phyloP scores from a whole-genome alignment of 1,139 yeast species.

The Protomyces pachydermus region DNA sequence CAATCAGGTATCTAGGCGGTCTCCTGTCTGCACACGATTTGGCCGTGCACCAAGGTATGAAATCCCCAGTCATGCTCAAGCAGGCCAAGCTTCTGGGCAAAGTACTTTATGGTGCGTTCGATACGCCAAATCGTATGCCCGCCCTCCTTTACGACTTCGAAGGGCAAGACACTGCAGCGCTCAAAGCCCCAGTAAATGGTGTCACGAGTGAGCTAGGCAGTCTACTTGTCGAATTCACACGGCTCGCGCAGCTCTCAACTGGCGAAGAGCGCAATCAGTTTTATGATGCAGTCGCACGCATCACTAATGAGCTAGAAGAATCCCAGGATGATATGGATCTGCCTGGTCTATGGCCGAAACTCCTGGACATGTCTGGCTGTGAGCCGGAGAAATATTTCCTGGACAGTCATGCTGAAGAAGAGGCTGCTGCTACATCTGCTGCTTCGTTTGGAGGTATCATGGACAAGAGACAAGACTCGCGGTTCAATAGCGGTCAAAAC shows the following conservation, averaged over 20 bases:
- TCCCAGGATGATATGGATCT: conserved; percentile 38
- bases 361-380: conserved; percentile 52
- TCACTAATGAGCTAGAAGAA: conserved; percentile 43
- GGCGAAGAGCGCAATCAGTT: conserved; percentile 55
- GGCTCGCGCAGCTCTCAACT: conserved; percentile 74
- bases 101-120: conserved; percentile 40
- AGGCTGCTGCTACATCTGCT: not conserved
- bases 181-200: conserved; percentile 62
- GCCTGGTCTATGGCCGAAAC: conserved; percentile 46
- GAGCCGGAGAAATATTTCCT: conserved; percentile 29
- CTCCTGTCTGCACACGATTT: conserved; percentile 74
- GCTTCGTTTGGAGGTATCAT: not conserved
- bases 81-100: conserved; percentile 70
- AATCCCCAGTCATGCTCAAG: conserved; percentile 66
- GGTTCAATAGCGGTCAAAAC: not conserved
- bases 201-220: conserved; percentile 91
- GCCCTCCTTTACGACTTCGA: conserved; percentile 50
- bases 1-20: conserved; percentile 92
- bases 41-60: conserved; percentile 39
- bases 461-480: not conserved
- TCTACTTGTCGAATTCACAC: conserved; percentile 80
- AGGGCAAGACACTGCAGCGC: conserved; percentile 43
- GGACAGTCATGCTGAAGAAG: not conserved
- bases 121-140: conserved; percentile 35
- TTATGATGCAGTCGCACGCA: conserved; percentile 59